Conservation (phyloP, 1,284 basidiomycete genomes). For the Marasmius tenuissimus region DNA sequence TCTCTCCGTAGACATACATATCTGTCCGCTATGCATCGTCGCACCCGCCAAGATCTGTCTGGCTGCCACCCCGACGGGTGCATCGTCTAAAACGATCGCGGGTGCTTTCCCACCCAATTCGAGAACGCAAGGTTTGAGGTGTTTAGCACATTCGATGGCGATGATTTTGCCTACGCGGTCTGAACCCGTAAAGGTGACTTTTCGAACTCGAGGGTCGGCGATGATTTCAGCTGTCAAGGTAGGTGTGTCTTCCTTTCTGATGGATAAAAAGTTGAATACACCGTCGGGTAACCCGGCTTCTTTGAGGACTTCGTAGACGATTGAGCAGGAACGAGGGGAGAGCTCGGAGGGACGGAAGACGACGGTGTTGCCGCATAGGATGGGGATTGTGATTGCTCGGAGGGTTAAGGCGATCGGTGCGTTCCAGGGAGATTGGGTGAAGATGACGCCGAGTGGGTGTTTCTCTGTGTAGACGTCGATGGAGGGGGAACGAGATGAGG, state of each 20-base stretch:
- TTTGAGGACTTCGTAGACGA: conserved; percentile 49
- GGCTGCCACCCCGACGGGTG: conserved; percentile 60
- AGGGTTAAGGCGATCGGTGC: conserved; percentile 45
- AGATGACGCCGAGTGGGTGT: conserved; percentile 38
- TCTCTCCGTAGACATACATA: conserved; percentile 52
- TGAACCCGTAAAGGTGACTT: conserved; percentile 66
- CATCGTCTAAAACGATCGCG: conserved; percentile 63
- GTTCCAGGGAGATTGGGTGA: conserved; percentile 48
- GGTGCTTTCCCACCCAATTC: conserved; percentile 80
- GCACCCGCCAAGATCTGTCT: conserved; percentile 56
- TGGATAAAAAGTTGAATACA: conserved; percentile 59
- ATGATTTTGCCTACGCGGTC: conserved; percentile 70
- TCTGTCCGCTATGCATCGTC: conserved; percentile 61
- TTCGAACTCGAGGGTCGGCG: conserved; percentile 49
- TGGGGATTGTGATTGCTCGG: conserved; percentile 50
- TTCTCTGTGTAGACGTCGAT: conserved; percentile 28
- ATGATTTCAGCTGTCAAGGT: conserved; percentile 53
- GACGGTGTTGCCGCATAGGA: too few relatives aligned
- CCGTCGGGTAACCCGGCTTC: conserved; percentile 64
- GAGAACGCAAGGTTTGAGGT: conserved; percentile 71
- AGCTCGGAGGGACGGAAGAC: too few relatives aligned
- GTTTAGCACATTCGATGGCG: conserved; percentile 70
- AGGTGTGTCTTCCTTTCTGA: conserved; percentile 46
- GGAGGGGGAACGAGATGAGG: conserved; percentile 29
- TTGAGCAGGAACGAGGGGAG: conserved; percentile 49